Evolutionary conservation across 2,329 filamentous ascomycete species (phyloP), one percentile per base, ranked within the genome.

Genomic region (Albifimbria verrucaria): DNA sequence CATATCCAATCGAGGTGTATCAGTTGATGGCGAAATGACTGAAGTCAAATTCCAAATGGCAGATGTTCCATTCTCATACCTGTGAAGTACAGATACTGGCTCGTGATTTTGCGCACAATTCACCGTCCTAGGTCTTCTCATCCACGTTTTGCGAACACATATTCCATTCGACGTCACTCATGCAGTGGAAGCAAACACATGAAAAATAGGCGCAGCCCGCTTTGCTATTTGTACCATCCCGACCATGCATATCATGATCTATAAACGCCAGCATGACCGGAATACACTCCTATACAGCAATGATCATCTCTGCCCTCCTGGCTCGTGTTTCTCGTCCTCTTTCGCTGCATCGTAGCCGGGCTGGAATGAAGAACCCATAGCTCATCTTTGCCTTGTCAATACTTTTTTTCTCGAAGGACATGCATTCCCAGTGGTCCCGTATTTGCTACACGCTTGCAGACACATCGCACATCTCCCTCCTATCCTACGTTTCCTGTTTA

Each of bases 221-320:
- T 39, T 39, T 39, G 32, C 32, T 39, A 39, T 47, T 44, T 44
- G 42, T 25, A 47, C 25, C 44, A 26, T n/a, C 44, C 44, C 22
- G 21, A 47, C 26, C 46, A 48, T 48, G 25, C n/a, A 36, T 21
- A 22, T 48, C 57, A 55, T 61, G 51, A 60, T 59, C 51, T 57
- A 49, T 49, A 60, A 61, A 60, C 55, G 57, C 58, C 56, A 49
- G 54, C 53, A 46, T 52, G 52, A 49, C 52, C 43, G 47, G 50
- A 44, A 44, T 23, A 23, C 22, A 21, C 11, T 20, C 22, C 42
- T 20, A 7, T 21, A 21, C 5, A 15, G 22, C 18, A 44, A 21
- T 23, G 22, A 17, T 23, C 42, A 44, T 44, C 18, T 44, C 42
- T 44, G n/a, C 28, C 10, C 28, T n/a, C 28, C 9, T 36, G 10